phyloP scores from a whole-genome alignment of 2,329 filamentous ascomycete genomes.

The Tolypocladium amazonense region DNA sequence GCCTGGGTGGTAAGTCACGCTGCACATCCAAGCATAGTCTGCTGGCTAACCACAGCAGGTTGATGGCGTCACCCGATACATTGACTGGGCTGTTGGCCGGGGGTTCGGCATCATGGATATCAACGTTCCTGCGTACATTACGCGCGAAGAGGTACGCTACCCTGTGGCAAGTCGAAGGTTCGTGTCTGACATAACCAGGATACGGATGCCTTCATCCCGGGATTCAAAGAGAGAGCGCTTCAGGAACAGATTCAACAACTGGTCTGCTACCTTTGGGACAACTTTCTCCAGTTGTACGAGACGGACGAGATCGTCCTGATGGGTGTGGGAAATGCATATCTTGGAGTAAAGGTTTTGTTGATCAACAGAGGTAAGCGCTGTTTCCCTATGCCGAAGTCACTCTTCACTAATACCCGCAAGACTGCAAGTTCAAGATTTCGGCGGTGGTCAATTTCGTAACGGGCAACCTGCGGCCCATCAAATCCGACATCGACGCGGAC shows the following conservation, averaged over 20 bases:
- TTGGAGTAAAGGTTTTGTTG: slow-evolving; percentile 72
- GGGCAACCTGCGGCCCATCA: slow-evolving; percentile 65
- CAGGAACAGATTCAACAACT: slow-evolving; percentile 60
- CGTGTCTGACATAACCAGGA: slow-evolving; percentile 23
- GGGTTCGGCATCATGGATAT: slow-evolving; percentile 82
- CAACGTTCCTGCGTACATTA: slow-evolving; percentile 74
- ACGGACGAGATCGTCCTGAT: slow-evolving; percentile 71
- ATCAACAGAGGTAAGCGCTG: slow-evolving; percentile 57
- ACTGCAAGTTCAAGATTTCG: slow-evolving; percentile 56
- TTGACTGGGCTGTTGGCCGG: slow-evolving; percentile 71
- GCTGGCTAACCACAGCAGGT: slow-evolving; percentile 40
- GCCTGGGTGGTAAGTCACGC: slow-evolving; percentile 64
- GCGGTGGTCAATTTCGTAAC: slow-evolving; percentile 75
- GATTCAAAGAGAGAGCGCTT: slow-evolving; percentile 33
- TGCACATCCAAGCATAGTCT: not conserved
- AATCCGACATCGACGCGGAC: slow-evolving; percentile 64
- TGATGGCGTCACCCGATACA: slow-evolving; percentile 70
- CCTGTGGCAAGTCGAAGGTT: not conserved
- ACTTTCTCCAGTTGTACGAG: slow-evolving; percentile 75
- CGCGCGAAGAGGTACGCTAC: slow-evolving; percentile 43
- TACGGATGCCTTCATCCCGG: slow-evolving; percentile 34
- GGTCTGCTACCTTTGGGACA: slow-evolving; percentile 88
- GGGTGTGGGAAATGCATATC: slow-evolving; percentile 81
- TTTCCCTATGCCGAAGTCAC: not conserved
- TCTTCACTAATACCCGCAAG: slow-evolving; percentile 18